phyloP scores from a whole-genome alignment of 305 asterid genomes.

The Withania somnifera region DNA sequence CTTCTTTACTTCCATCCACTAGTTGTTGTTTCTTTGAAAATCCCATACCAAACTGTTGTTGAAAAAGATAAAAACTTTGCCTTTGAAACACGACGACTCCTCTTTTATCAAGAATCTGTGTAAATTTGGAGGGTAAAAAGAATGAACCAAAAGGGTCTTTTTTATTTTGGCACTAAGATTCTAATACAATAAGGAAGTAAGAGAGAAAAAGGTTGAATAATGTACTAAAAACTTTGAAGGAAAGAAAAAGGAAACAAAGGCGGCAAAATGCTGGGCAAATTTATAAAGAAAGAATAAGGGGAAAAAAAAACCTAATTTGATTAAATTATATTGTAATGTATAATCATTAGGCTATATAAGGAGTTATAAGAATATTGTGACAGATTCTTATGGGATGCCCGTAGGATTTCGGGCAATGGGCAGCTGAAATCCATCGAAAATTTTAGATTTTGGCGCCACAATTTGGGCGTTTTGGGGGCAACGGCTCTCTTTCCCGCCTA shows the following conservation, averaged over 20 bases:
- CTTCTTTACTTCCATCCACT: constrained; percentile 25
- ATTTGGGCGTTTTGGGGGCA: constrained; percentile 14
- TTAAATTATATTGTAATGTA: too few species aligned
- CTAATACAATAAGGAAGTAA: neutral
- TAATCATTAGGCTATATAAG: constrained; percentile 4
- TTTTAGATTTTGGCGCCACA: constrained; percentile 32
- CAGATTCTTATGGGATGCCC: constrained; percentile 28
- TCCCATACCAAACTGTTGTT: constrained; percentile 20
- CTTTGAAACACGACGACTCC: too few species aligned
- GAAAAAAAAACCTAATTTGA: neutral
- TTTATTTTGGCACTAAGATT: neutral
- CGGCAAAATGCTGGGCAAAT: constrained; percentile 26
- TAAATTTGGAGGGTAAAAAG: neutral
- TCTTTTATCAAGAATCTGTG: neutral
- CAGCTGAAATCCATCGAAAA: constrained; percentile 9
- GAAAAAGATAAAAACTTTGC: neutral
- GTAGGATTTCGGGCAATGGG: constrained; percentile 19
- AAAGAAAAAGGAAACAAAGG: constrained; percentile 13
- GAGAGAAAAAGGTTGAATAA: neutral
- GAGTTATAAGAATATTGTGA: constrained; percentile 20
- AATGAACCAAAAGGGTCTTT: constrained; percentile 15
- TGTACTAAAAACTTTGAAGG: constrained; percentile 15
- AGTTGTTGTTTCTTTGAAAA: constrained; percentile 36
- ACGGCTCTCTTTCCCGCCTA: constrained; percentile 56
- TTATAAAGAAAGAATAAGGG: neutral